Percentiles rank a stretch among this genome's conserved stretches.
Evolutionary conservation across 345 rosid species (phyloP).

Genomic region (Salix exigua): DNA sequence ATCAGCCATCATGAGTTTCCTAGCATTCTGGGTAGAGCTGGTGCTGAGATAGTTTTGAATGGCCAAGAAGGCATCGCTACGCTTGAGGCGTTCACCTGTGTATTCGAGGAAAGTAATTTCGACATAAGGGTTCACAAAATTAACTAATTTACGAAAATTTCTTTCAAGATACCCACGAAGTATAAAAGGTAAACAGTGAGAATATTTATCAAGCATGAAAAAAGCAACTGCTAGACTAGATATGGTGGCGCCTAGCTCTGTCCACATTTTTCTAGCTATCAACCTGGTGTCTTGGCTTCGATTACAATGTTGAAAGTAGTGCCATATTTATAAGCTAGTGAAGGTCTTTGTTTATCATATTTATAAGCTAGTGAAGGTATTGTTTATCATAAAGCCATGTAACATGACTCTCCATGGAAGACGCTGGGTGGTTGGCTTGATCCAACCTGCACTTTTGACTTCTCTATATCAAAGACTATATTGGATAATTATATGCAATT

Average conservation of each 20-base stretch:
- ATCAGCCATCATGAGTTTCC: constrained; percentile 5
- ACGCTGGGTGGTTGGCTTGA: too few relatives aligned
- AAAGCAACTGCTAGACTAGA: background rate
- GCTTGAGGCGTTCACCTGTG: background rate
- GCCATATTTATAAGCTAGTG: too few relatives aligned
- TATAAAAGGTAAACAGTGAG: background rate
- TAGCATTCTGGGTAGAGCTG: background rate
- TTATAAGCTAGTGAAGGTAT: too few relatives aligned
- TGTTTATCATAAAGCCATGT: too few relatives aligned
- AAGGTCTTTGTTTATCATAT: too few relatives aligned
- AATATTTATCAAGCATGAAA: background rate
- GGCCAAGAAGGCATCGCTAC: background rate
- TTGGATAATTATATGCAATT: too few relatives aligned
- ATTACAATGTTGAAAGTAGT: too few relatives aligned
- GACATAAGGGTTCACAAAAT: background rate
- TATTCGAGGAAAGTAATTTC: constrained; percentile 6
- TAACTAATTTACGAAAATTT: background rate
- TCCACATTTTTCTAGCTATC: background rate
- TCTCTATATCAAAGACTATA: too few relatives aligned
- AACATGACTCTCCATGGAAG: too few relatives aligned
- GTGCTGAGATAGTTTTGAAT: constrained; percentile 5
- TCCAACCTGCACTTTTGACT: too few relatives aligned
- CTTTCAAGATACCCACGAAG: background rate
- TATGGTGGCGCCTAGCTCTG: background rate
- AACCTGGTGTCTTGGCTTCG: too few relatives aligned